These are phyloP conservation scores for Rubus parviflorus DNA, from an alignment of 306 rosid species.

Conservation along the genomic window DNA sequence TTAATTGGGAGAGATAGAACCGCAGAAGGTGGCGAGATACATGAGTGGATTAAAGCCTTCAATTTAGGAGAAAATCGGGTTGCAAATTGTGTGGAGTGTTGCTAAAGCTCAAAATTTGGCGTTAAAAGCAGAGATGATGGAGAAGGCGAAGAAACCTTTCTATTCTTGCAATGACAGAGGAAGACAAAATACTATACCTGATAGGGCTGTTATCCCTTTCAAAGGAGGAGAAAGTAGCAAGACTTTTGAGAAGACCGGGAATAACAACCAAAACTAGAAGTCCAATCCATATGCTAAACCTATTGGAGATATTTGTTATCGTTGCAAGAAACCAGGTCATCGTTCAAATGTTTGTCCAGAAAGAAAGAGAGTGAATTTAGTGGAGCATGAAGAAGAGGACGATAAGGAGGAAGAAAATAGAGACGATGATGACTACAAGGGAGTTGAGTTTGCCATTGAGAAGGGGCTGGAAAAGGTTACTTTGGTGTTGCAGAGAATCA, in stretches of 20 bases:
- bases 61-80: neutral
- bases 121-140: neutral
- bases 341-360: no score
- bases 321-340: no score
- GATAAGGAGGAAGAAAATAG: neutral
- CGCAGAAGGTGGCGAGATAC: neutral
- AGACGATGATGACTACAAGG: no score
- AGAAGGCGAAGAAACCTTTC: neutral
- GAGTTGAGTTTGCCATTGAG: neutral
- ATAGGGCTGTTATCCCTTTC: no score
- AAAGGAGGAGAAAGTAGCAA: neutral
- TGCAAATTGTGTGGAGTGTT: neutral
- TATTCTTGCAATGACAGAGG: no score
- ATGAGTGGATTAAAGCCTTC: neutral
- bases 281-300: no score
- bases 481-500: neutral
- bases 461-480: neutral
- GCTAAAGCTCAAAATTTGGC: no score
- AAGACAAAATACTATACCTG: neutral
- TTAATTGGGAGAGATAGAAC: neutral
- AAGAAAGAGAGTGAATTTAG: no score
- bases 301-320: no score
- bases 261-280: no score
- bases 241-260: neutral
- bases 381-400: no score